Evolutionary conservation across 495 filamentous ascomycete genomes (phyloP).

Genomic region (Hypoxylon crocopeplum): DNA sequence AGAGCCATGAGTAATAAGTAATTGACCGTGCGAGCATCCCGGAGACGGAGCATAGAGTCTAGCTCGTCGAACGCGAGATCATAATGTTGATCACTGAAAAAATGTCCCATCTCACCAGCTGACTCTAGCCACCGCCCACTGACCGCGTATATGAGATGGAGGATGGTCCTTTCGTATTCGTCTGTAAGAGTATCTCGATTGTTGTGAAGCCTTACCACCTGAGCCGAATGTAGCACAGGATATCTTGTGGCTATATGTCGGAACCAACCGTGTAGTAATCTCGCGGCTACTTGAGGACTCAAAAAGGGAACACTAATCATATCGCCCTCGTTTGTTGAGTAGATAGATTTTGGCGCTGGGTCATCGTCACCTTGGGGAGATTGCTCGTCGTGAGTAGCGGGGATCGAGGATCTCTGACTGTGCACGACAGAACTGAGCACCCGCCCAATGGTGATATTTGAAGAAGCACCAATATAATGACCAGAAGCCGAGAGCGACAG

Average conservation of each 20-base stretch:
- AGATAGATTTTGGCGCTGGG: constrained; percentile 38
- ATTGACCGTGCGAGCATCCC: constrained; percentile 40
- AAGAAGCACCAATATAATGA: constrained; percentile 38
- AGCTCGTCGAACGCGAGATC: constrained; percentile 38
- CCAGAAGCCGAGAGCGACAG: constrained; percentile 39
- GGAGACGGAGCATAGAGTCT: constrained; percentile 35
- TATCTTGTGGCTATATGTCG: constrained; percentile 42
- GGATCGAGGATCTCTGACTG: constrained; percentile 26
- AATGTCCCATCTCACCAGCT: constrained; percentile 39
- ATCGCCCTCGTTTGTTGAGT: constrained; percentile 27
- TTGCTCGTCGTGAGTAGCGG: constrained; percentile 13
- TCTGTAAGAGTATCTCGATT: constrained; percentile 38
- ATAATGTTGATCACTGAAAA: constrained; percentile 42
- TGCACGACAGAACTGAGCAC: constrained; percentile 39
- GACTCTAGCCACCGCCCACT: constrained; percentile 45
- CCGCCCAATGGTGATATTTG: constrained; percentile 40
- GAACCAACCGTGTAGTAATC: constrained; percentile 40
- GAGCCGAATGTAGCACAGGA: constrained; percentile 35
- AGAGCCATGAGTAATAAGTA: constrained; percentile 42
- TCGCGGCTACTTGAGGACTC: constrained; percentile 29
- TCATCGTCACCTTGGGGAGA: constrained; percentile 24
- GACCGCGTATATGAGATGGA: constrained; percentile 41
- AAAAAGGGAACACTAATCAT: constrained; percentile 36
- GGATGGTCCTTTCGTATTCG: constrained; percentile 40
- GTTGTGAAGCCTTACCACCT: constrained; percentile 38